phyloP scores from a whole-genome alignment of 495 filamentous ascomycete genomes.

The Entonaema liquescens region DNA sequence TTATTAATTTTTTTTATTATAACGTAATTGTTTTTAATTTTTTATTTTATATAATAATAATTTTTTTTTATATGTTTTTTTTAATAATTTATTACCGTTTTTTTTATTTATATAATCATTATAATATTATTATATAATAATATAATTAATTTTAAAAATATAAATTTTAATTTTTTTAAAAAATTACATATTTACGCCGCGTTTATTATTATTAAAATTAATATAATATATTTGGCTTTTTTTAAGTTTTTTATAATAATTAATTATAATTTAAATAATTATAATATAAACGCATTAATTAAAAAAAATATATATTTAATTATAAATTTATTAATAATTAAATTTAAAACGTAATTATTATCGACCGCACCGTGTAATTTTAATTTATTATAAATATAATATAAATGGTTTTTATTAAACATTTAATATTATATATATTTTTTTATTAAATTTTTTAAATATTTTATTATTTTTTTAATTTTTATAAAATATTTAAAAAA shows the following conservation, averaged over 20 bases:
- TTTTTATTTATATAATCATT: not conserved
- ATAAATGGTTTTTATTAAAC: not conserved
- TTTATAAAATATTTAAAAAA: not conserved
- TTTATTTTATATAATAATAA: not conserved
- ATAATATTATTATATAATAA: not conserved
- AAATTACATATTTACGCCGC: not conserved
- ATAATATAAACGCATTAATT: not conserved
- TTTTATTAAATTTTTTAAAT: not conserved
- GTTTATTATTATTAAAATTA: not conserved
- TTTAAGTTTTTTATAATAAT: not conserved
- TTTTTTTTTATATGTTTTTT: not conserved
- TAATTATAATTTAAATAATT: not conserved
- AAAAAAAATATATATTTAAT: not conserved
- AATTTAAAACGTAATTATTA: not conserved
- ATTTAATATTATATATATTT: not conserved
- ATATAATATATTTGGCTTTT: not conserved
- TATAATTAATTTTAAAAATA: not conserved
- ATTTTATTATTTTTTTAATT: not conserved
- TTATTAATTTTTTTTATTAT: not conserved
- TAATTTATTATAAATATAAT: not conserved
- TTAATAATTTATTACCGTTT: not conserved
- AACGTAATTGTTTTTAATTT: not conserved
- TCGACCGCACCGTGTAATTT: not conserved
- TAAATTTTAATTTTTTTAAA: not conserved
- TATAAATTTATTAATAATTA: not conserved